Evolutionary conservation across 805 yeast species (phyloP), one percentile per base, ranked within the genome.

Genomic region (Candida multigemmis): DNA sequence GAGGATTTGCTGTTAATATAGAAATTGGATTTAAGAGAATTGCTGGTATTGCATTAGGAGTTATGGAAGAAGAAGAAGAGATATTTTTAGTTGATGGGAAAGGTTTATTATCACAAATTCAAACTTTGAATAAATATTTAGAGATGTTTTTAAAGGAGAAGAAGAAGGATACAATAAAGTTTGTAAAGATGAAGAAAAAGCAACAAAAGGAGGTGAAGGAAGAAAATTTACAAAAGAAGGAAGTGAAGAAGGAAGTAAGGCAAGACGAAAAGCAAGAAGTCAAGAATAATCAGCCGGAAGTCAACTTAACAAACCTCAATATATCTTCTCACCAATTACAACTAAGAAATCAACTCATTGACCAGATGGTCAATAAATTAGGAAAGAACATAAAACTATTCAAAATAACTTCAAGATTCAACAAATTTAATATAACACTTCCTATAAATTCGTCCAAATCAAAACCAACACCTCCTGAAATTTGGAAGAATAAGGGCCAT

Each of bases 1-100:
- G 73, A 31, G 89, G 87, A 0, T 74, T 53, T 43, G 69, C 82
- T 9, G 56, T 67, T 9, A 79, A 79, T 37, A 57, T 80, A n/a
- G 89, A 80, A 41, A 38, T 48, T 4, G 89, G 86, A 5, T 81
- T 75, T 46, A 53, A 52, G 22, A 46, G 53, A 24, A 72, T 75
- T 12, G 67, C 41, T 6, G 33, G 34, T 5, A 26, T 48, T 4
- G 53, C 57, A 10, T 28, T 32, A 27, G 18, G 24, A 10, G 28
- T 34, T 21, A 50, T 36, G 19, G 34, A 36, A 22, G 31, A 29
- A n/a, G 49, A 42, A 17, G 46, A 40, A 22, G 48, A 42, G 2
- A 41, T 44, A 3, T 47, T 42, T 16, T 36, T 71, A 30, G 66
- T 60, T 1, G 56, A 60, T 24, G 74, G 74, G 0, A 56, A 54